Evolutionary conservation across 2,329 filamentous ascomycete species (phyloP), one percentile per base, ranked within the genome.

Genomic region (Aaosphaeria pasadenensis): DNA sequence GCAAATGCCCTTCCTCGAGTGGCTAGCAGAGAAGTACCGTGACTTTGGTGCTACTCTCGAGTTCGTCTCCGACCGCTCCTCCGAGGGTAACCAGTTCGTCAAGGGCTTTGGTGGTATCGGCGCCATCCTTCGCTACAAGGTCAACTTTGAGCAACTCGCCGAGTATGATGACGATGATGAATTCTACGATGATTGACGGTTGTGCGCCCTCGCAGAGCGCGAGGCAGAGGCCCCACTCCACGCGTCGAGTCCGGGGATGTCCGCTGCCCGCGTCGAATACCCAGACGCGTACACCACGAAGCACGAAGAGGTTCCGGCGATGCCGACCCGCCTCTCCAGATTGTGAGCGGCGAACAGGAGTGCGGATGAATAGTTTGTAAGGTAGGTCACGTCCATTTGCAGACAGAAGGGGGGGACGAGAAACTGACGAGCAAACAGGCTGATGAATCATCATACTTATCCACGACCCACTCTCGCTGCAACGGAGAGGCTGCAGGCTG

Each of bases 91-190:
- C 77, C 94, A 99, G 79, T 99, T 99, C 76, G 94, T 99, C 67
- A 97, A 96, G 80, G 94, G 94, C 56, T 99, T 99, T 69, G 94
- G 94, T 86, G 94, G 94, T 69, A 96, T 99, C 63, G 94, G 94
- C 60, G 92, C 92, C 57, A 87, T 99, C 67, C 85, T 99, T 70
- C 91, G 94, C 63, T 99, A 99, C 85, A 96, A 96, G 81, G 90
- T 99, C 81, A 99, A 99, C 81, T 99, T 99, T 77, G 95, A 99
- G 77, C 95, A 99, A 76, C 83, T 99, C 74, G 88, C 87, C 74
- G 94, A 97, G 72, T 81, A 88, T 67, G 91, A 95, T 72, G 74
- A 77, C 52, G 92, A 97, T 73, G 76, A 78, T 59, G 92, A 97
- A 72, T 92, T 92, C 75, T 96, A 95, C 79, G 86, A 88, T 73